phyloP scores from a whole-genome alignment of 2,329 filamentous ascomycete genomes.

The Venturia oleaginea region DNA sequence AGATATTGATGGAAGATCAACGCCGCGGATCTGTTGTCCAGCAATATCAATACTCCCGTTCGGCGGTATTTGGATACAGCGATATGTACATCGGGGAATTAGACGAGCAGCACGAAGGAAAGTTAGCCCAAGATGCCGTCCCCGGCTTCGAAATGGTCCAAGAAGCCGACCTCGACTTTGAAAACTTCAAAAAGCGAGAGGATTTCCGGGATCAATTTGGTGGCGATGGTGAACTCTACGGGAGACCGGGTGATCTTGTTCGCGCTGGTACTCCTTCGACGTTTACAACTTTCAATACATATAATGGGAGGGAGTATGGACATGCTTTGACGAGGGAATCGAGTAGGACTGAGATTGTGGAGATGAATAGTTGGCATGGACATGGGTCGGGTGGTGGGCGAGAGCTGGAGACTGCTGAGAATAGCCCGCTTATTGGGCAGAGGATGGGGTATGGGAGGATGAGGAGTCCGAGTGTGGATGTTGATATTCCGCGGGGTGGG shows the following conservation, averaged over 20 bases:
- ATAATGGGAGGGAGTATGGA: not conserved
- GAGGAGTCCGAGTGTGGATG: not conserved
- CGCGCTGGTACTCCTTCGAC: not conserved
- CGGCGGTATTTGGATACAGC: conserved; percentile 7
- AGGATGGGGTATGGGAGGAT: not conserved
- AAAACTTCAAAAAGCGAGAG: conserved; percentile 12
- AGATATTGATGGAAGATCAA: conserved; percentile 4
- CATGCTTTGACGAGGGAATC: not conserved
- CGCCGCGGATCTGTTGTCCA: not conserved
- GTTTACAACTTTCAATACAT: not conserved
- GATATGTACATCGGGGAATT: conserved; percentile 7
- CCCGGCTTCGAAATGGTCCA: conserved; percentile 10
- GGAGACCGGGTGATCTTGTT: conserved; percentile 10
- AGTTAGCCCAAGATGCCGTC: not conserved
- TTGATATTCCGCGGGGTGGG: not conserved
- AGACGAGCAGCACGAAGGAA: not conserved
- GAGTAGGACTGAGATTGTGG: not conserved
- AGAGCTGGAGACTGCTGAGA: not conserved
- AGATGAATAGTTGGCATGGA: conserved; percentile 9
- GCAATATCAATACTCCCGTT: not conserved
- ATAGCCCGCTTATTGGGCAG: not conserved
- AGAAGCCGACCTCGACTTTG: conserved; percentile 13
- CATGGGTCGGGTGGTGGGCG: not conserved
- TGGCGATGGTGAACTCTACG: conserved; percentile 13
- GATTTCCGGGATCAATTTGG: conserved; percentile 15